These are phyloP conservation scores for Acanthamoeba rhysodes DNA, from an alignment of 208 protist species.

Conservation along the genomic window DNA sequence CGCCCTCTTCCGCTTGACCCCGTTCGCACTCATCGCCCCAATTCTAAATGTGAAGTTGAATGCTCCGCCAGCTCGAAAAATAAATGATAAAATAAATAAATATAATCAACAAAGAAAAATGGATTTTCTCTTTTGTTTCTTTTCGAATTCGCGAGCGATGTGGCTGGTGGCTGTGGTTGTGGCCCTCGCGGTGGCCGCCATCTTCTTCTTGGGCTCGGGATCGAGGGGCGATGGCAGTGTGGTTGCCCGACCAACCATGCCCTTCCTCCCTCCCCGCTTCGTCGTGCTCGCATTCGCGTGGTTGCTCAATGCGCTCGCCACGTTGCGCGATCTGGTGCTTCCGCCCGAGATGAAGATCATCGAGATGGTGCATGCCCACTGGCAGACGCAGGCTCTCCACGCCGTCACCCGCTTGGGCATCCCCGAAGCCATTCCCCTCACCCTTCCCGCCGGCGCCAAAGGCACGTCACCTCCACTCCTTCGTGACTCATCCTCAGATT, in stretches of 20 bases:
- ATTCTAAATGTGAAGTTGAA: neutral
- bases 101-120: neutral
- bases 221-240: constrained; percentile 3
- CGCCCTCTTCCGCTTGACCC: neutral
- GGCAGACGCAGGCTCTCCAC: constrained; percentile 51
- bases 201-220: neutral
- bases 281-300: neutral
- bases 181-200: neutral
- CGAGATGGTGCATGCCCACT: constrained; percentile 47
- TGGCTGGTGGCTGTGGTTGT: neutral
- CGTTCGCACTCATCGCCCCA: neutral
- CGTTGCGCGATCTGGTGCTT: constrained; percentile 10
- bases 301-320: constrained; percentile 19
- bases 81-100: neutral
- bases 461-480: neutral
- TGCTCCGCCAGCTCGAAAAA: neutral
- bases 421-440: constrained; percentile 65
- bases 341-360: constrained; percentile 68
- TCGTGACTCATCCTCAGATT: neutral
- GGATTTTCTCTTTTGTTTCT: neutral
- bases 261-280: neutral
- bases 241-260: neutral
- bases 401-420: constrained; percentile 2
- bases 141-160: neutral
- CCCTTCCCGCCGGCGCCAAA: neutral